Evolutionary conservation across 176 grass and related monocot species (phyloP), one percentile per base, ranked within the genome.

Genomic region (Urochloa ruziziensis): DNA sequence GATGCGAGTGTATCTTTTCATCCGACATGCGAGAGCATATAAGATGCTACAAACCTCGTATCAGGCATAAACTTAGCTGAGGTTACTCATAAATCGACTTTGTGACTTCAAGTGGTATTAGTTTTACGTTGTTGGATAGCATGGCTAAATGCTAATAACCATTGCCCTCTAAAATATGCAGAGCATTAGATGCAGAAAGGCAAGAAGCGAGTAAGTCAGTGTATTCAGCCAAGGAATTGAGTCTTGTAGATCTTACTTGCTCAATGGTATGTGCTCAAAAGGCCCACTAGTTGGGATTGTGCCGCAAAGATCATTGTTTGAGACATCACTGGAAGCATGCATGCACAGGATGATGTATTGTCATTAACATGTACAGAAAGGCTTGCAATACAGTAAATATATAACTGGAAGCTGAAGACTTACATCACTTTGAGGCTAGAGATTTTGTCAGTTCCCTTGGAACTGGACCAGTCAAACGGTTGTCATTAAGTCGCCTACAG

Each of bases 361-460:
- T 67, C 44, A 83, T 60, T 91, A 75, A 62, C 23, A 70, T 64
- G 80, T 78, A 37, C 43, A 72, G n/a, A 63, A 37, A 62, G 35
- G 23, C 46, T 62, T 33, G 74, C 18, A 64, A 42, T 56, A 32
- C 9, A 27, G 33, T 11, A 63, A 80, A 80, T 29, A 8, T 37
- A 84, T 21, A 10, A 83, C 10, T 62, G 52, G 9, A 18, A 78
- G 69, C 27, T 68, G 8, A 73, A 34, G 67, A 88, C 89, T 94
- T 90, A 94, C 92, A 94, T 79, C 59, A 94, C 89, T 94, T 94
- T 94, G 51, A 94, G 83, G 66, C 62, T 80, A 77, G 84, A 82
- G 39, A 90, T 87, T 85, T 88, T 68, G 67, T 59, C 66, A 92
- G 81, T 39, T 87, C 89, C 73, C 89, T 89, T 69, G 92, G 92